These are phyloP conservation scores for Ophiostoma himal-ulmi DNA, from an alignment of 2,329 filamentous ascomycete species.

Conservation along the genomic window DNA sequence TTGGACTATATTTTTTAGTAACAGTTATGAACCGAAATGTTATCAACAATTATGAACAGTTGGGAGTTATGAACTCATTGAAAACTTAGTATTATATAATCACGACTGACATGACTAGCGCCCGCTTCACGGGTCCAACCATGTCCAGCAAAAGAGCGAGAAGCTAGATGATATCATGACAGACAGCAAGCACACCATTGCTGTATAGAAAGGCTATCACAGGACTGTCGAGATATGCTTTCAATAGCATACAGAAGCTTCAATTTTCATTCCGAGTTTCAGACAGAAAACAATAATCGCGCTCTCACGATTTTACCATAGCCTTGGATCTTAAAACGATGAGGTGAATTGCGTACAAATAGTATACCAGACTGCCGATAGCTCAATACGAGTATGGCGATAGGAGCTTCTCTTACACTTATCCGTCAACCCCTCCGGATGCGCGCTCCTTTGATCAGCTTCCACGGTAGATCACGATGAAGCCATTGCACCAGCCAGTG, in stretches of 20 bases:
- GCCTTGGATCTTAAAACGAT: background rate
- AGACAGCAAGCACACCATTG: conserved; percentile 8
- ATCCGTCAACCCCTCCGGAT: background rate
- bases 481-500: background rate
- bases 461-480: background rate
- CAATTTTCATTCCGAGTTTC: background rate
- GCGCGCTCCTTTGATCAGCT: background rate
- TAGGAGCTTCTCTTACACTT: background rate
- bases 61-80: background rate
- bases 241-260: background rate
- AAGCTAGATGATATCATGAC: conserved; percentile 8
- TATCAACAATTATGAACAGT: background rate
- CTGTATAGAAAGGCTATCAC: background rate
- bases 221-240: background rate
- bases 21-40: background rate
- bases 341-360: background rate
- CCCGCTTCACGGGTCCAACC: background rate
- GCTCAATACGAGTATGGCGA: background rate
- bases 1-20: background rate
- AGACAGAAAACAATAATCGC: background rate
- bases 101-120: background rate
- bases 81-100: background rate
- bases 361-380: background rate
- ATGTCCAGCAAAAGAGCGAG: background rate
- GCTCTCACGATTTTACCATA: background rate